Conservation (phyloP, 2,329 filamentous ascomycete genomes). For the Onygena corvina region DNA sequence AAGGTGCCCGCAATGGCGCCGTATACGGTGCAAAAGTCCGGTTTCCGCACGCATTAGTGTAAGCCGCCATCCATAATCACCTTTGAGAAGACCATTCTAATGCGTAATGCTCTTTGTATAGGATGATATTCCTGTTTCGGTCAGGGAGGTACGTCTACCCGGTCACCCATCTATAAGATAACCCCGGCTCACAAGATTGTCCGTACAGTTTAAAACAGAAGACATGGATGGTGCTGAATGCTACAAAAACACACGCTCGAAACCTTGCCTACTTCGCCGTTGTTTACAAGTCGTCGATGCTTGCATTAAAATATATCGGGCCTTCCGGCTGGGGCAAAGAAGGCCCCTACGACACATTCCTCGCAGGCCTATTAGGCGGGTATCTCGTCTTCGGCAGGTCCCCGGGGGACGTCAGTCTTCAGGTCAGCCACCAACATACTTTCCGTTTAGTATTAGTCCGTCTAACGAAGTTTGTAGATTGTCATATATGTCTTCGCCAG, state of each 20-base stretch:
- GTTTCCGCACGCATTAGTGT: constrained; percentile 93
- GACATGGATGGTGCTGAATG: constrained; percentile 61
- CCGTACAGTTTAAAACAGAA: constrained; percentile 57
- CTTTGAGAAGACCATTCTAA: constrained; percentile 16
- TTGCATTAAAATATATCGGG: constrained; percentile 53
- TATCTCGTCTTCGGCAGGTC: constrained; percentile 83
- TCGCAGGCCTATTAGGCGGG: constrained; percentile 77
- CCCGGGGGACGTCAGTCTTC: constrained; percentile 75
- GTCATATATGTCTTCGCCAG: constrained; percentile 96
- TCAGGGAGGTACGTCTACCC: constrained; percentile 56
- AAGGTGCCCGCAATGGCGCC: constrained; percentile 89
- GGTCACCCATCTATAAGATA: neutral
- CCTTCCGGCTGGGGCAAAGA: constrained; percentile 40
- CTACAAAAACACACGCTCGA: constrained; percentile 77
- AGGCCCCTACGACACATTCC: constrained; percentile 68
- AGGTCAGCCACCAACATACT: constrained; percentile 23
- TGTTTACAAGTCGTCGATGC: constrained; percentile 75
- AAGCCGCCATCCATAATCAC: constrained; percentile 20
- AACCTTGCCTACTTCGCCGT: constrained; percentile 87
- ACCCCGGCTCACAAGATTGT: constrained; percentile 10
- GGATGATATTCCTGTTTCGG: constrained; percentile 95
- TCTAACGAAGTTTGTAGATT: constrained; percentile 48
- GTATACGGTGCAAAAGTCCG: constrained; percentile 96
- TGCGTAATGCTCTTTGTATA: constrained; percentile 24
- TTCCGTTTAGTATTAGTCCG: neutral